Evolutionary conservation across 2,329 filamentous ascomycete genomes (phyloP), one percentile per base, ranked within the genome.

Genomic region (Phyllachora maydis): DNA sequence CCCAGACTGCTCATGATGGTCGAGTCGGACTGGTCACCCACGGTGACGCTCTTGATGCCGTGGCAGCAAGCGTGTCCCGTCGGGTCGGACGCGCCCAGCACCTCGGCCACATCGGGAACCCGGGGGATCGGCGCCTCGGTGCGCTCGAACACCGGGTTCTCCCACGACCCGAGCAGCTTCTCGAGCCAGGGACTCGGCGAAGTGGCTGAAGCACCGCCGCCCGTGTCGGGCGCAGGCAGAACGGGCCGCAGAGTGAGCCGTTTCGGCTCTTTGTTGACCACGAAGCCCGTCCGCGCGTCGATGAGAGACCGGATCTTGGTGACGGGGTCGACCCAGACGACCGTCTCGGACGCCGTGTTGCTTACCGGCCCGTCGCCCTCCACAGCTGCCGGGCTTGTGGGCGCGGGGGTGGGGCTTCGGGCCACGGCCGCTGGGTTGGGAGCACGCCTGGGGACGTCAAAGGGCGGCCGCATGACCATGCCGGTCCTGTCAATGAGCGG

Each of bases 61-160:
- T 22, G 22, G 8, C 26, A 30, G 6, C 24, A 25, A 26, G 22
- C 21, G 13, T 25, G 23, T 13, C 21, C 23, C 3, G 24, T 19
- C 14, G 23, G 11, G 17, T 38, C 28, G 36, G 36, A 6, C 30
- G 43, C 5, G 20, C 36, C 22, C 22, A 38, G 23, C 6, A 27
- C 22, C 11, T 49, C 42, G 18, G 46, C 42, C 10, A 42, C 34
- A 24, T 40, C 38, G 2, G 43, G 35, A 0, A 55, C 26, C 4
- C 40, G 44, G 4, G 58, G 61, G 12, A 71, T 56, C 0, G 41
- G 32, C 2, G 43, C 33, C 25, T 66, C 50, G 0, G 43, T 41
- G 4, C 41, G 37, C n/a, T 57, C 47, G 40, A 90, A 92, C 1
- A 78, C 52, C 0, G 79, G 78, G 28, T 83, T 91, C 6, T 73